Conservation (phyloP, 1,284 basidiomycete species). For the Hemileia vastatrix region DNA sequence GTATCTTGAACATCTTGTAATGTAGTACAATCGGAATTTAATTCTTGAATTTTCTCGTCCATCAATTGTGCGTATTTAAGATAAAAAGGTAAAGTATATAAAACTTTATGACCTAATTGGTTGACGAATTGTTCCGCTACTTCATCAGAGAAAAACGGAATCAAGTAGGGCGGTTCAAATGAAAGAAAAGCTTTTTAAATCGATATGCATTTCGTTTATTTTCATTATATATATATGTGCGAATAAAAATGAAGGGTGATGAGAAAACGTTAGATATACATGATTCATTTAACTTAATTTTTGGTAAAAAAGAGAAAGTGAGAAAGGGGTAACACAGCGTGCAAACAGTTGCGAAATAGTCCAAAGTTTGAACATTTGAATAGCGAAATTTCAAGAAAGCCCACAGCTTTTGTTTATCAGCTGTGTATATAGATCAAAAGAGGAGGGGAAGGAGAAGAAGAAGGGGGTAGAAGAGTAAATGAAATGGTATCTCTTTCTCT, state of each 20-base stretch:
- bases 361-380: too few species aligned
- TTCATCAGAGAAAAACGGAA: constrained; percentile 20
- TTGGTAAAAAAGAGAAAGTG: too few species aligned
- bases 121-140: constrained; percentile 5
- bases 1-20: too few species aligned
- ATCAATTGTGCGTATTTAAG: constrained; percentile 1
- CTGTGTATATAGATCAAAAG: neutral
- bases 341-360: too few species aligned
- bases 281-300: too few species aligned
- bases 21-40: too few species aligned
- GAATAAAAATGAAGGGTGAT: too few species aligned
- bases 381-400: too few species aligned
- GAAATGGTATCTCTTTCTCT: neutral
- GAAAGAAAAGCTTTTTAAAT: constrained; percentile 10
- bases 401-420: neutral
- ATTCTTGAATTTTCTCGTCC: neutral
- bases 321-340: too few species aligned
- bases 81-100: constrained; percentile 11
- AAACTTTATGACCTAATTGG: neutral
- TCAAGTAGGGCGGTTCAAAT: constrained; percentile 5
- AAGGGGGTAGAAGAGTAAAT: neutral
- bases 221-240: too few species aligned
- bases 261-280: too few species aligned
- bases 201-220: neutral
- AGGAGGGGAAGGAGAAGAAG: neutral